Evolutionary conservation across 306 rosid species (phyloP).

Genomic region (Quercus robur): DNA sequence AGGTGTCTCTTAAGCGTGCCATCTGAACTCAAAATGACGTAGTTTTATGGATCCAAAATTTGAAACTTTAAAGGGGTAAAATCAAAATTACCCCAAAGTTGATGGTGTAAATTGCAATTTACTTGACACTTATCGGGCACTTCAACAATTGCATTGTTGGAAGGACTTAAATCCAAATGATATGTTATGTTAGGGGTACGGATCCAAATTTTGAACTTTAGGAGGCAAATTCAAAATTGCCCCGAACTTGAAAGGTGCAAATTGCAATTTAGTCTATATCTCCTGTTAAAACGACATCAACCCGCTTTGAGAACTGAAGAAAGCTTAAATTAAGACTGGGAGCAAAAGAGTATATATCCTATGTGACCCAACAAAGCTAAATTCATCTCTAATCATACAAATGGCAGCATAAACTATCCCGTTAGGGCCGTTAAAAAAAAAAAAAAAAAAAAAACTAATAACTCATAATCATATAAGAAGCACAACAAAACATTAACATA

Average conservation of each 20-base stretch:
- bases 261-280: too few species aligned
- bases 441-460: neutral
- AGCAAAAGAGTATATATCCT: neutral
- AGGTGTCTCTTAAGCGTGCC: too few species aligned
- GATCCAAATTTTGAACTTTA: too few species aligned
- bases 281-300: neutral
- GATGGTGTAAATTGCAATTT: too few species aligned
- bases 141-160: too few species aligned
- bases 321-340: neutral
- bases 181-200: too few species aligned
- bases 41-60: too few species aligned
- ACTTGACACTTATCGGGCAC: too few species aligned
- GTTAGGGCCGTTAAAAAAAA: neutral
- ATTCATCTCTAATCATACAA: neutral
- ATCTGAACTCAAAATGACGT: too few species aligned
- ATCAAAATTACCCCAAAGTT: neutral
- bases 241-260: too few species aligned
- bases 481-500: neutral
- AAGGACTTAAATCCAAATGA: too few species aligned
- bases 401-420: neutral
- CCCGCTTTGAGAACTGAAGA: neutral
- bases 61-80: neutral
- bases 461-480: neutral
- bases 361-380: neutral
- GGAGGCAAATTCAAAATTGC: too few species aligned